A percentile compares a stretch with the other conserved stretches of the same genome.
Evolutionary conservation across 192 early-diverging fungal species (phyloP).

Genomic region (Chytriomyces hyalinus): DNA sequence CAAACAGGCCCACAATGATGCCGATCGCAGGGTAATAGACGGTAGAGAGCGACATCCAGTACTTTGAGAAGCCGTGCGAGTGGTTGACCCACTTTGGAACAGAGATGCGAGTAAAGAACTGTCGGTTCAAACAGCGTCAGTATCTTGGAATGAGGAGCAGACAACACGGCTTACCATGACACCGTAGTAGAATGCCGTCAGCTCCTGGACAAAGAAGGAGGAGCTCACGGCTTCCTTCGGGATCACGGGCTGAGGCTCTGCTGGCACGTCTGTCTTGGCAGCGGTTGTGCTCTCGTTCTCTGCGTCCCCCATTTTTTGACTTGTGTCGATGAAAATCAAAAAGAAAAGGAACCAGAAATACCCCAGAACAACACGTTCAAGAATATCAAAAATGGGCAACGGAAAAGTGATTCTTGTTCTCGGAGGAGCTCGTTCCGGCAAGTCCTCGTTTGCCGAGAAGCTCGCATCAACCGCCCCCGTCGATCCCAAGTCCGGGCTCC

Average conservation of each 20-base stretch:
- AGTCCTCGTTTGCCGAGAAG: constrained; percentile 40
- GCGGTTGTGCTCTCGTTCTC: not conserved
- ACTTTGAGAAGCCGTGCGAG: constrained; percentile 4
- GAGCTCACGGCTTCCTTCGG: constrained; percentile 20
- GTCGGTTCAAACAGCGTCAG: too few species aligned
- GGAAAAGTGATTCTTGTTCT: constrained; percentile 27
- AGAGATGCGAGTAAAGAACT: constrained; percentile 41
- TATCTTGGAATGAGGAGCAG: too few species aligned
- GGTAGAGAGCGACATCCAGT: constrained; percentile 40
- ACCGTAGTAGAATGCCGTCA: constrained; percentile 32
- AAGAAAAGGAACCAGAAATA: not conserved
- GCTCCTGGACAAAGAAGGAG: constrained; percentile 32
- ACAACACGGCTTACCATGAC: constrained; percentile 16
- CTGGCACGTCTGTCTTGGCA: not conserved
- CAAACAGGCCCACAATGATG: constrained; percentile 36
- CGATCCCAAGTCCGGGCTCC: not conserved
- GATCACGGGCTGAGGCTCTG: not conserved
- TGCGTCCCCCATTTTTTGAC: too few species aligned
- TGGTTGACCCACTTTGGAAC: constrained; percentile 44
- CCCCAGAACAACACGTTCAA: not conserved
- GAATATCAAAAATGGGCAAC: not conserved
- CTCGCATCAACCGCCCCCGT: constrained; percentile 21
- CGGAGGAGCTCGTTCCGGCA: constrained; percentile 39
- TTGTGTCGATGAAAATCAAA: too few species aligned
- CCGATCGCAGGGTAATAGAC: constrained; percentile 40